Evolutionary conservation across 2,329 filamentous ascomycete species (phyloP).

Genomic region (Alternaria rosae): DNA sequence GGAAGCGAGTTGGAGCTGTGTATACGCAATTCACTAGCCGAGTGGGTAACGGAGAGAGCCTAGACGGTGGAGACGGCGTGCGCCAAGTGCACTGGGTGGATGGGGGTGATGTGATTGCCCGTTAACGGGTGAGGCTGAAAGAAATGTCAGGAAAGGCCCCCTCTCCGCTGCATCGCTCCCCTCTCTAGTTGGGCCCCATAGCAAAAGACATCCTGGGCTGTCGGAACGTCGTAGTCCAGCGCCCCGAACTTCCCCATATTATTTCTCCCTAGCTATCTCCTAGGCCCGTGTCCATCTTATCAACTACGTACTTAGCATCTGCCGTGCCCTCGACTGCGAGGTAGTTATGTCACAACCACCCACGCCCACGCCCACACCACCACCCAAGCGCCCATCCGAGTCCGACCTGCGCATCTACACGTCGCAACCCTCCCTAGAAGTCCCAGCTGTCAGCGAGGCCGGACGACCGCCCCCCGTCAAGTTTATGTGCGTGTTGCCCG

Average conservation of each 20-base stretch:
- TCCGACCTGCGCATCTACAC: slow-evolving; percentile 49
- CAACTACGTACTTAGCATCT: slow-evolving; percentile 5
- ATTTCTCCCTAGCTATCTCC: slow-evolving; percentile 18
- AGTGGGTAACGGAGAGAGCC: background rate
- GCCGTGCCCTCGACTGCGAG: slow-evolving; percentile 2
- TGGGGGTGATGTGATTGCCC: background rate
- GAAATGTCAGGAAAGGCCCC: slow-evolving; percentile 13
- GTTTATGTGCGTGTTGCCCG: slow-evolving; percentile 55
- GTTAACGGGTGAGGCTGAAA: slow-evolving; percentile 22
- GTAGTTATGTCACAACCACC: slow-evolving; percentile 27
- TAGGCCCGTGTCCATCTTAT: slow-evolving; percentile 13
- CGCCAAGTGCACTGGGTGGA: slow-evolving; percentile 5
- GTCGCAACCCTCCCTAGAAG: slow-evolving; percentile 58
- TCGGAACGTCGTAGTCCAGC: slow-evolving; percentile 12
- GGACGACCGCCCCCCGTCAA: slow-evolving; percentile 55
- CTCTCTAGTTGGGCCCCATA: background rate
- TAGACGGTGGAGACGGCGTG: background rate
- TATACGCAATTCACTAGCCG: background rate
- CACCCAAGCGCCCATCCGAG: slow-evolving; percentile 29
- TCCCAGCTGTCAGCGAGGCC: slow-evolving; percentile 50
- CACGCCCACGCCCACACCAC: slow-evolving; percentile 23
- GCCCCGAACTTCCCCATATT: slow-evolving; percentile 24
- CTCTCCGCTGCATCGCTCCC: slow-evolving; percentile 11
- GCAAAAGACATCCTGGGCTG: slow-evolving; percentile 9
- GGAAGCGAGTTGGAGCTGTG: too few species aligned